Evolutionary conservation across 345 rosid genomes (phyloP).

Genomic region (Camelina hispida): DNA sequence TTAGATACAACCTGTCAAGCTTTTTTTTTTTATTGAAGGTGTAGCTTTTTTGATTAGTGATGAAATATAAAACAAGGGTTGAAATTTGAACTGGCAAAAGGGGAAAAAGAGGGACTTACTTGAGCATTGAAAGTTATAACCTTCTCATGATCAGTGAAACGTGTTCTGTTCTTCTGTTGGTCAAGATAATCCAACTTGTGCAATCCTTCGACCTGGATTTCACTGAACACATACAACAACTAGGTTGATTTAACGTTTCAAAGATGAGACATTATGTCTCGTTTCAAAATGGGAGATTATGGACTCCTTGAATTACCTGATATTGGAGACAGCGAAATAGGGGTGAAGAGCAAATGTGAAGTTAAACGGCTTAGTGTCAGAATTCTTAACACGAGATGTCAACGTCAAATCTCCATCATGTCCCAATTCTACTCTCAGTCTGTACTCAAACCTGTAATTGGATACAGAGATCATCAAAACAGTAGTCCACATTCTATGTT

Average conservation of each 20-base stretch:
- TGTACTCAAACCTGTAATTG: conserved; percentile 63
- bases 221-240: conserved; percentile 51
- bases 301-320: conserved; percentile 55
- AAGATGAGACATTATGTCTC: background rate
- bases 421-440: conserved; percentile 76
- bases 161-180: conserved; percentile 74
- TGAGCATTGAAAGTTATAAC: conserved; percentile 82
- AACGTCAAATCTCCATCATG: conserved; percentile 71
- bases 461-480: conserved; percentile 4
- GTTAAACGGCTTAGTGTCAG: conserved; percentile 77
- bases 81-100: background rate
- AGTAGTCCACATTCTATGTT: background rate
- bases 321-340: conserved; percentile 82
- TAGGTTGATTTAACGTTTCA: background rate
- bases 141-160: conserved; percentile 79
- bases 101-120: conserved; percentile 47
- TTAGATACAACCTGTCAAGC: conserved; percentile 84
- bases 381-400: conserved; percentile 74
- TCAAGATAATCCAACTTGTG: conserved; percentile 86
- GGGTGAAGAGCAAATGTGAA: conserved; percentile 89
- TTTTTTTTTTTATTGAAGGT: conserved; percentile 26
- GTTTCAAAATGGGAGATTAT: background rate
- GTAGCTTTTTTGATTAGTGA: background rate
- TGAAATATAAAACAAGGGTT: background rate
- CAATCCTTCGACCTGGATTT: conserved; percentile 90